phyloP scores from a whole-genome alignment of 2,329 filamentous ascomycete genomes.

The Alternaria panax region DNA sequence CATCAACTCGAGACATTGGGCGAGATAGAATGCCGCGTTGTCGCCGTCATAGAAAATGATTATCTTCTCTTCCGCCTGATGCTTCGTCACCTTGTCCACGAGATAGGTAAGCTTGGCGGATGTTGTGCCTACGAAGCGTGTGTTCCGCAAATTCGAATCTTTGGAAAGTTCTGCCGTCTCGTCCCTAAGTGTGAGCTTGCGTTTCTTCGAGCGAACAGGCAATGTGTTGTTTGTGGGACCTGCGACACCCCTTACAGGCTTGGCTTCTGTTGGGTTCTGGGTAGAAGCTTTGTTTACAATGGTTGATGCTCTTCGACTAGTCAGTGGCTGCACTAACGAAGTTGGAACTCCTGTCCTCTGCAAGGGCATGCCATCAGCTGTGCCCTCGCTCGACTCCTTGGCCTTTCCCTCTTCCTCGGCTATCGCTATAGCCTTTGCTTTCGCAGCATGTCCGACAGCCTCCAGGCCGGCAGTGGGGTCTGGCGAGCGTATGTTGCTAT shows the following conservation, averaged over 20 bases:
- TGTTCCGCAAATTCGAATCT: slow-evolving; percentile 64
- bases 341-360: slow-evolving; percentile 52
- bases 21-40: slow-evolving; percentile 85
- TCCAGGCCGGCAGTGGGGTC: slow-evolving; percentile 38
- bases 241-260: neutral
- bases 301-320: slow-evolving; percentile 35
- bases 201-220: slow-evolving; percentile 35
- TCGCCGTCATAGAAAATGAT: slow-evolving; percentile 92
- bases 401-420: slow-evolving; percentile 30
- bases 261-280: slow-evolving; percentile 20
- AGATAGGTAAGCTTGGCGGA: slow-evolving; percentile 90
- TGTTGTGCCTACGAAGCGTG: slow-evolving; percentile 76
- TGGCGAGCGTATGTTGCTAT: slow-evolving; percentile 40
- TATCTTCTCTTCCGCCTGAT: slow-evolving; percentile 80
- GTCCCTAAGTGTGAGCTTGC: slow-evolving; percentile 42
- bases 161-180: slow-evolving; percentile 42
- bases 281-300: slow-evolving; percentile 31
- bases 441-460: slow-evolving; percentile 37
- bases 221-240: slow-evolving; percentile 13
- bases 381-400: slow-evolving; percentile 14
- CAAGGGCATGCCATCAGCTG: slow-evolving; percentile 13
- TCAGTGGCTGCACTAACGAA: slow-evolving; percentile 48
- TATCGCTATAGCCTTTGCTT: slow-evolving; percentile 34
- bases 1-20: slow-evolving; percentile 78
- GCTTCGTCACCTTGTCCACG: slow-evolving; percentile 71